phyloP scores from a whole-genome alignment of 495 filamentous ascomycete species.

The Pseudevernia furfuracea region DNA sequence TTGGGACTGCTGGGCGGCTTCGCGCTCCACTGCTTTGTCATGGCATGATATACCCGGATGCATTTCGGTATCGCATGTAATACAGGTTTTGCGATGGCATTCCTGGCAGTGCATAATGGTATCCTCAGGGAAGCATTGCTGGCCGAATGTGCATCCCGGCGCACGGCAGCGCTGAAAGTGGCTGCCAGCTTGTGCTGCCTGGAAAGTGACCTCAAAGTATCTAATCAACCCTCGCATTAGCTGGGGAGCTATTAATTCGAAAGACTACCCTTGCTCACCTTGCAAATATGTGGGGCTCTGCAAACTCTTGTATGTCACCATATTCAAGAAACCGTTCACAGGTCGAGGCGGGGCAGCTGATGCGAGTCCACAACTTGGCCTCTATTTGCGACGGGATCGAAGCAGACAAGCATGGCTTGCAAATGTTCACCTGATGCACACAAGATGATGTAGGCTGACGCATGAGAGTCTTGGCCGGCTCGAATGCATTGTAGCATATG shows the following conservation, averaged over 20 bases:
- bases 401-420: not conserved
- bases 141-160: not conserved
- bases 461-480: not conserved
- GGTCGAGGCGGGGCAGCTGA: not conserved
- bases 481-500: not conserved
- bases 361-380: not conserved
- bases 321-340: not conserved
- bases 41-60: not conserved
- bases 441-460: not conserved
- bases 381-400: not conserved
- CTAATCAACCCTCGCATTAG: not conserved
- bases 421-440: not conserved
- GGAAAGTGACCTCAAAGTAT: not conserved
- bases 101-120: not conserved
- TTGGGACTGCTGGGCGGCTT: not conserved
- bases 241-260: not conserved
- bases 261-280: not conserved
- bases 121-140: not conserved
- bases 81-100: not conserved
- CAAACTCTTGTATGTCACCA: not conserved
- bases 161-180: not conserved
- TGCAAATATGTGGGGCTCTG: not conserved
- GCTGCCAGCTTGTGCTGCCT: not conserved
- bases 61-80: not conserved
- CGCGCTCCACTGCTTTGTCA: not conserved